phyloP scores from a whole-genome alignment of 1,284 basidiomycete species.

The Apiotrichum siamense region DNA sequence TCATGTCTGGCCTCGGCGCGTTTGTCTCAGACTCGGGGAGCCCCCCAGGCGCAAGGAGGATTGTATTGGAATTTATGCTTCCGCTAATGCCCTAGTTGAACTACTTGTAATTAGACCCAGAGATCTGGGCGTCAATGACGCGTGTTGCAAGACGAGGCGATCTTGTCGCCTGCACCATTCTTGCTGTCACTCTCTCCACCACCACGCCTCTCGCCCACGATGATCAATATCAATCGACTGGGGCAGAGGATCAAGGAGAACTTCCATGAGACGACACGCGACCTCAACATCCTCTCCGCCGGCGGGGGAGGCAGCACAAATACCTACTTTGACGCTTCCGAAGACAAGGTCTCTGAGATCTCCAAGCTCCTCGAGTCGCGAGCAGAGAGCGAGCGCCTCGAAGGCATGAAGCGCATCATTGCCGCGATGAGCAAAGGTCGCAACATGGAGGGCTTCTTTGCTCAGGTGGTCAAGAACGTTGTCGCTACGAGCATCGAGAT shows the following conservation, averaged over 20 bases:
- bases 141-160: no score
- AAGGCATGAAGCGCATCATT: conserved; percentile 87
- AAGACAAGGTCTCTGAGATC: conserved; percentile 55
- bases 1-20: no score
- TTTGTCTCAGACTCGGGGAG: no score
- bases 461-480: conserved; percentile 90
- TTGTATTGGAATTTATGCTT: no score
- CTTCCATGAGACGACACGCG: conserved; percentile 48
- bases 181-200: neutral
- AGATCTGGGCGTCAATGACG: no score
- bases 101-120: no score
- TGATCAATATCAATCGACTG: conserved; percentile 44
- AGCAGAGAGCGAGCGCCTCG: conserved; percentile 79
- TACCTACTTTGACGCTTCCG: conserved; percentile 46
- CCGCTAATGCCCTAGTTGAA: no score
- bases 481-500: conserved; percentile 86
- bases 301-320: conserved; percentile 24
- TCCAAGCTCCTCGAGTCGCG: conserved; percentile 76
- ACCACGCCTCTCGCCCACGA: conserved; percentile 5
- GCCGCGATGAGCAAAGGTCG: conserved; percentile 91
- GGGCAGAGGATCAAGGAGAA: conserved; percentile 48
- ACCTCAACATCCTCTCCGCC: conserved; percentile 42
- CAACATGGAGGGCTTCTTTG: conserved; percentile 85
- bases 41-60: no score
- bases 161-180: neutral